Conservation (phyloP, 169 alveolate genomes). For the Eimeria zaria region DNA sequence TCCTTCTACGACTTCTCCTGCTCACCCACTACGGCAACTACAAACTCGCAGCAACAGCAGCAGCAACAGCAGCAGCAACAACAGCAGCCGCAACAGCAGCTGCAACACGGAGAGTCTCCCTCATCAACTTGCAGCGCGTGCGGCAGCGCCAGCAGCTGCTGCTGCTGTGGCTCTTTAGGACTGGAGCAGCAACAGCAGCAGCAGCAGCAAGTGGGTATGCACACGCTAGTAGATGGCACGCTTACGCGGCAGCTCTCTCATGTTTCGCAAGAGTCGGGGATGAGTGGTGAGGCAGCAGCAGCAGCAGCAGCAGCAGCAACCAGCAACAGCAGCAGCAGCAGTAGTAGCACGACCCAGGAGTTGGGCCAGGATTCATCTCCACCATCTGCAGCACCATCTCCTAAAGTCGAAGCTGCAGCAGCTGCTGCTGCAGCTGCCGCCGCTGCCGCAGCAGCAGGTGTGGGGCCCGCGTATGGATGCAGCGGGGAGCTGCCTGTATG, state of each 20-base stretch:
- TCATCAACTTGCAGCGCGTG: conserved; percentile 40
- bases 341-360: background rate
- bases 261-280: conserved; percentile 23
- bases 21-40: conserved; percentile 25
- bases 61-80: background rate
- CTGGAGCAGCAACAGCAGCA: conserved; percentile 59
- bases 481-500: conserved; percentile 31
- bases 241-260: conserved; percentile 46
- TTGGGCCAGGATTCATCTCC: conserved; percentile 2
- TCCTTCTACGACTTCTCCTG: conserved; percentile 40
- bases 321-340: background rate
- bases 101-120: conserved; percentile 44
- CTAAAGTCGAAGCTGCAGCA: conserved; percentile 1
- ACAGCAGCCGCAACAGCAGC: conserved; percentile 11
- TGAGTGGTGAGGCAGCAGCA: background rate
- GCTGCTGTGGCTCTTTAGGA: conserved; percentile 41
- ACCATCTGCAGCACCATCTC: background rate
- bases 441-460: conserved; percentile 26
- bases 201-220: conserved; percentile 61
- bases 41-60: conserved; percentile 6
- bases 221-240: conserved; percentile 19
- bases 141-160: conserved; percentile 33
- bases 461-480: conserved; percentile 51
- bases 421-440: conserved; percentile 39
- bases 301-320: background rate